Percentiles rank a stretch among this genome's conserved stretches.
Evolutionary conservation across 495 filamentous ascomycete genomes (phyloP).

Genomic region (Bombardia bombarda): DNA sequence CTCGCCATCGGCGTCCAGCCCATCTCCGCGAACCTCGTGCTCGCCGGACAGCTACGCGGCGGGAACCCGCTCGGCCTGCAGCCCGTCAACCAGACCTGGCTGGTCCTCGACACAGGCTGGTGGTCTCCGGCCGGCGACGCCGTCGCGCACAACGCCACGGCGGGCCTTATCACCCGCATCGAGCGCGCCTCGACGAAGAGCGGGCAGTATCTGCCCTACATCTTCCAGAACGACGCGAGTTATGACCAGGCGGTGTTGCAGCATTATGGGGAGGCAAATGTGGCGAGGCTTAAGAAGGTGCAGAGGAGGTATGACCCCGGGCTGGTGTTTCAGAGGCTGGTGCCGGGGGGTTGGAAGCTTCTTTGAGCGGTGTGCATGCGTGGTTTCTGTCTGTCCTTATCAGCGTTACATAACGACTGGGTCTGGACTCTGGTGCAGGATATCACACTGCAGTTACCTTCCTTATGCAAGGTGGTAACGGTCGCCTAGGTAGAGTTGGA

Average conservation of each 20-base stretch:
- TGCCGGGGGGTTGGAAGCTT: background rate
- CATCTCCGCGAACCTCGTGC: background rate
- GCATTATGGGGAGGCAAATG: background rate
- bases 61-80: background rate
- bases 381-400: too few species aligned
- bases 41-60: background rate
- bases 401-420: too few species aligned
- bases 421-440: too few species aligned
- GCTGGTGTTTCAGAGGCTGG: background rate
- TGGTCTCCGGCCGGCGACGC: background rate
- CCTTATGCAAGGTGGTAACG: too few species aligned
- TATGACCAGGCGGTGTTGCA: background rate
- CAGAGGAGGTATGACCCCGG: background rate
- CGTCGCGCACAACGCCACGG: background rate
- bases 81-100: background rate
- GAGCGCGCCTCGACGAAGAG: too few species aligned
- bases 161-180: background rate
- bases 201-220: background rate
- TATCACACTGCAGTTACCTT: too few species aligned
- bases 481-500: too few species aligned
- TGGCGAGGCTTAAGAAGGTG: background rate
- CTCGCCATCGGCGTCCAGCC: background rate
- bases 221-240: background rate
- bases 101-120: background rate
- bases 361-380: too few species aligned